A percentile compares a stretch with the other conserved stretches of the same genome.
phyloP scores from a whole-genome alignment of 106 monocot genomes.

The Allium fistulosum region DNA sequence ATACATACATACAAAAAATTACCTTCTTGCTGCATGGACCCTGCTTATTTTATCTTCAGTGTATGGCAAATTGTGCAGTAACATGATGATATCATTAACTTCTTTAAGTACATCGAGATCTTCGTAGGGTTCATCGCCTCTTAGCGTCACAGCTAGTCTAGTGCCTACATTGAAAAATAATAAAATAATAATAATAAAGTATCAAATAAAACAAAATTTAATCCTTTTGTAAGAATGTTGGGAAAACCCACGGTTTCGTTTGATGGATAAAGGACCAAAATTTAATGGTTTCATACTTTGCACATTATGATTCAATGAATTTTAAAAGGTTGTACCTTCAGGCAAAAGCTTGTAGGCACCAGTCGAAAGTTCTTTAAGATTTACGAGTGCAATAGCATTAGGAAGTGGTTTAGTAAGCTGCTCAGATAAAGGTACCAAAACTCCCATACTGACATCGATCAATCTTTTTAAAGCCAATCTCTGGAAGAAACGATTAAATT shows the following conservation, averaged over 20 bases:
- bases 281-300: neutral
- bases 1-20: neutral
- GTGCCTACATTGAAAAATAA: conserved; percentile 41
- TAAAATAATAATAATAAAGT: neutral
- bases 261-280: neutral
- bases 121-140: conserved; percentile 86
- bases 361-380: conserved; percentile 76
- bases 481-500: conserved; percentile 30
- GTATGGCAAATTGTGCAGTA: conserved; percentile 74
- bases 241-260: too few species aligned
- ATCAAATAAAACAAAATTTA: neutral
- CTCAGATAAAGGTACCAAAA: conserved; percentile 83
- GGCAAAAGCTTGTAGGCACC: conserved; percentile 90
- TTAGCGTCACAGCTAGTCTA: conserved; percentile 71
- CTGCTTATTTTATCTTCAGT: conserved; percentile 71
- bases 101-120: conserved; percentile 68
- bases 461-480: conserved; percentile 94
- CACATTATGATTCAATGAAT: neutral
- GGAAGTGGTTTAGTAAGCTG: conserved; percentile 95
- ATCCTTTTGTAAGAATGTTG: too few species aligned
- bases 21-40: conserved; percentile 92
- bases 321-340: conserved; percentile 41
- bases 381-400: conserved; percentile 84
- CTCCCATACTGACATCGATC: conserved; percentile 95
- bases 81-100: conserved; percentile 74